Base-by-base conservation (phyloP, 2,329 filamentous ascomycete genomes). In the Aureobasidium subglaciale region DNA sequence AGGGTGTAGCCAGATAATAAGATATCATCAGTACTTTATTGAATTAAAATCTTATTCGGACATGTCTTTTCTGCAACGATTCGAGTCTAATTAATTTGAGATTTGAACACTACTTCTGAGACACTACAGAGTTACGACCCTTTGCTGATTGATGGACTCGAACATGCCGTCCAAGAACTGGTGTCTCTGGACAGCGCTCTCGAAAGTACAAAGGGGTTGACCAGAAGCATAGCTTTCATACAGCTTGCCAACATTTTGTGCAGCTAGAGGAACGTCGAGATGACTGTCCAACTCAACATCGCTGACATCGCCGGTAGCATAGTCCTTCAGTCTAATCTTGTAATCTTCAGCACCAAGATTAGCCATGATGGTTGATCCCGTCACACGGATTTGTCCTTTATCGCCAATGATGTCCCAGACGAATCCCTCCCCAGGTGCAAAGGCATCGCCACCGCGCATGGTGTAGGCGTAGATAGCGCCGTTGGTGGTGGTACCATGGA, bases 381-480 rank as follows among this genome's bases (percentile, higher is more conserved):
- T 30, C 7, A 30, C 27, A 30, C 27, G 27, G 49, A 75, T 64
- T 59, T 73, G 69, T 0, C 70, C 72, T 38, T 71, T 70, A 3
- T 70, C 66, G 13, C 80, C 79, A 40, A 75, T 69, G 35, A 84
- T 73, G 5, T 69, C 72, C 76, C 79, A 83, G 0, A 72, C 64
- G 0, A 79, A 63, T 2, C 67, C 69, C 0, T 75, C 70, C 0
- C 76, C 73, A 1, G 70, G 75, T 0, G 73, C 73, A 63, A 82
- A 81, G 0, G 75, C 71, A n/a, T 73, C 70, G 0, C 79, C 78
- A 15, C 73, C 72, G 4, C 76, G 74, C 60, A 76, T 72, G 5
- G 73, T 72, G 16, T 75, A 59, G 1, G 71, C 70, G 0, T 80
- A 61, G 0, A 72, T 71, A 0, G 78, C 75, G 6, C 68, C 69